Evolutionary conservation across 305 asterid genomes (phyloP), one percentile per base, ranked within the genome.

Genomic region (Stenogyne calaminthoides): DNA sequence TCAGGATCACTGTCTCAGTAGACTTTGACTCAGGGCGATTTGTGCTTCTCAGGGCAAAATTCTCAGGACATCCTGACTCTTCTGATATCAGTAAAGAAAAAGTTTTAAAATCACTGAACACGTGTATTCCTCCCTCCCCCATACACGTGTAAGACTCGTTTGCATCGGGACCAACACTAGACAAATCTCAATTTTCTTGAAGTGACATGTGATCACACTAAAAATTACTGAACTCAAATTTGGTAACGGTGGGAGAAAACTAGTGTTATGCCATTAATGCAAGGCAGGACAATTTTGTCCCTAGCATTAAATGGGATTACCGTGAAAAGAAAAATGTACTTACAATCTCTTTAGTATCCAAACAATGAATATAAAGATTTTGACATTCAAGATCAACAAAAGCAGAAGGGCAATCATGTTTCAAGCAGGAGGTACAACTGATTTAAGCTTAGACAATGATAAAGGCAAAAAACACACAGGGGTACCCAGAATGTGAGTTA

Each of bases 261-360:
- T 52, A 71, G 58, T 67, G 49, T 10, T 15, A n/a, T 10, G 65
- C 66, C 55, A 69, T 78, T 47, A 72, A 72, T 78, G 72, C 10
- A 1, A 8, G 56, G 66, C 46, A 62, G 75, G 80, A 72, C 82
- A 71, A 69, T 73, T 29, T 44, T 42, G 52, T 73, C 57, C 68
- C 12, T 44, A 57, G 70, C 84, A 80, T 67, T 83, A 67, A 83
- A 75, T 83, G 80, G n/a, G 62, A 0, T 74, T 71, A 56, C 84
- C 79, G 49, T 74, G 67, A 71, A 80, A 49, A 77, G 84, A 70
- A 82, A 77, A n/a, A 11, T 39, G 58, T 49, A 64, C 72, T 47
- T 37, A 37, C 67, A 75, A 64, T 62, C 69, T 11, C 22, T 76
- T 70, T 55, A 55, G 56, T 58, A 74, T 57, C 58, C 67, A 73